Evolutionary conservation across 2,329 filamentous ascomycete genomes (phyloP), one percentile per base, ranked within the genome.

Genomic region (Phialemoniopsis sp.): DNA sequence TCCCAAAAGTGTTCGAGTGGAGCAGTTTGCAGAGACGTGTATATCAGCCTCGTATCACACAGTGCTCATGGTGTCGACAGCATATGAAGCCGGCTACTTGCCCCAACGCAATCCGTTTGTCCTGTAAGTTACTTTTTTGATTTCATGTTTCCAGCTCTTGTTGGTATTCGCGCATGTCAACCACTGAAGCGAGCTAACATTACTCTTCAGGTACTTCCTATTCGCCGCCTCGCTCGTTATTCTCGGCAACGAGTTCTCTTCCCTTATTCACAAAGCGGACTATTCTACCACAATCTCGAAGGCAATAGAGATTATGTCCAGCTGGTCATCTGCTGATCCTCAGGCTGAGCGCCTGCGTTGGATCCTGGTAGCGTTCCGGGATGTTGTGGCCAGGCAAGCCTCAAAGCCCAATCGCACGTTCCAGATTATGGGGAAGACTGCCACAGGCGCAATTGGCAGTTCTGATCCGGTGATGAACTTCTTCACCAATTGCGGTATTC

Each of bases 181-280:
- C 8, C n/a, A 18, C 10, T 15, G n/a, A 36, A 44, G 19, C 45
- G 19, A n/a, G 14, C 45, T 51, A 21, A 55, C 43, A 18, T 3
- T 3, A 21, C n/a, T 13, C 3, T 9, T 14, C 19, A 80, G 77
- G 47, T 72, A 79, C 48, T 77, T 74, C 39, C 62, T 80, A 30
- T 80, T 79, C 44, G 64, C 75, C 5, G 71, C 76, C 1, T 63
- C 68, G 1, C 60, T 81, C 3, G 63, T 80, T 26, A 61, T 79
- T 4, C 55, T 78, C 33, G 75, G 73, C 47, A 80, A 80, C 49
- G 72, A 78, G 42, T 78, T 79, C 48, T 69, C 67, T 4, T 62
- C 57, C 2, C 56, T 80, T 14, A 74, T 71, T 48, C 53, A 61
- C 21, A 70, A 72, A 15, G 54, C 63, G 0, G 57, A 58, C 7